Evolutionary conservation across 371 early-diverging fungal genomes (phyloP).

Genomic region (Synchytrium microbalum): DNA sequence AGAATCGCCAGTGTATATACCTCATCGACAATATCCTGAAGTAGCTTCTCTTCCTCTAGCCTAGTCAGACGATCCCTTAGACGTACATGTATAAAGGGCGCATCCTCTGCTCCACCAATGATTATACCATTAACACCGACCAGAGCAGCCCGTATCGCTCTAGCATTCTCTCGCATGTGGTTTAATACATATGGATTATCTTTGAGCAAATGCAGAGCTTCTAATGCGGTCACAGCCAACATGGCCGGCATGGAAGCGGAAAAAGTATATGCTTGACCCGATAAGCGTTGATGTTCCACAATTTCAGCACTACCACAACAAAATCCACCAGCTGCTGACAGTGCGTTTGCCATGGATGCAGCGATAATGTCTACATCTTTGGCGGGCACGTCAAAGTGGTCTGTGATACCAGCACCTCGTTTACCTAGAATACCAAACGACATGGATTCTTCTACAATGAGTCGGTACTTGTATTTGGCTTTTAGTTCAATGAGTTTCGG

Average conservation of each 20-base stretch:
- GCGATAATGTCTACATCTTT: constrained; percentile 88
- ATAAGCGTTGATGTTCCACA: constrained; percentile 92
- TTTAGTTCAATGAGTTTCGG: constrained; percentile 80
- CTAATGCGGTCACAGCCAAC: constrained; percentile 81
- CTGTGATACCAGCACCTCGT: constrained; percentile 85
- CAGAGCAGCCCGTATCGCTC: constrained; percentile 35
- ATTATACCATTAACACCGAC: background rate
- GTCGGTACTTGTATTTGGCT: constrained; percentile 91
- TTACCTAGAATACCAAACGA: constrained; percentile 91
- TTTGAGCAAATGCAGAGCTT: constrained; percentile 68
- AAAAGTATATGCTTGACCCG: constrained; percentile 91
- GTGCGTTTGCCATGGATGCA: constrained; percentile 81
- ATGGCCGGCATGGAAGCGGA: constrained; percentile 98
- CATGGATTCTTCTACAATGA: constrained; percentile 94
- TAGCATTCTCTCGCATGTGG: constrained; percentile 35
- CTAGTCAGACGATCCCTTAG: constrained; percentile 23
- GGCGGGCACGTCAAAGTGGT: constrained; percentile 70
- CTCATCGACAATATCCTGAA: constrained; percentile 83
- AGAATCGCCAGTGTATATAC: constrained; percentile 15
- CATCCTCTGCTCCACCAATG: constrained; percentile 9
- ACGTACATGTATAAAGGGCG: constrained; percentile 27
- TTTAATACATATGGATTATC: constrained; percentile 16
- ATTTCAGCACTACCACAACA: constrained; percentile 82
- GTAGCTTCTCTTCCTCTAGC: constrained; percentile 49
- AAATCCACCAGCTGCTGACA: constrained; percentile 94